Base-by-base conservation (phyloP, 495 filamentous ascomycete species). In the Aspergillus diversus region DNA sequence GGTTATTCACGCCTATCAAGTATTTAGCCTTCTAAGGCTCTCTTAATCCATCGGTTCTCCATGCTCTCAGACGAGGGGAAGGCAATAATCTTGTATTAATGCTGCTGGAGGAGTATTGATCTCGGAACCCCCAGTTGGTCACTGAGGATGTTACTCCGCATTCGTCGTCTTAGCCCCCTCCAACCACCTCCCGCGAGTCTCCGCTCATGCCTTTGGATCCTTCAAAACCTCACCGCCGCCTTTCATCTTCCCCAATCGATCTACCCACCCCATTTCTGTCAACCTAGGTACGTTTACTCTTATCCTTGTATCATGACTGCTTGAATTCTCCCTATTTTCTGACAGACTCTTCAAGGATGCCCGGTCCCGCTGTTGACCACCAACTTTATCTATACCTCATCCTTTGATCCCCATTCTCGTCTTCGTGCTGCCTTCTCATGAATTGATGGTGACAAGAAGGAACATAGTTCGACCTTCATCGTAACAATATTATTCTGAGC, bases 101-200 rank as follows among this genome's bases (percentile, higher is more conserved):
- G 21, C 21, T 27, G 2, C 21, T 27, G 21, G 21, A 27, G 21
- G 21, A 27, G 21, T 27, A 27, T 27, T 27, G 21, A 43, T 43
- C 51, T 49, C 51, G 51, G 42, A 61, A 48, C 17, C n/a, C 52
- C 52, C 32, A 55, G 57, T 62, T 56, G 53, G 54, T 64, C 57
- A 60, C 55, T 32, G 39, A 9, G 15, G 35, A 55, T 54, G 43
- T 63, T 57, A 51, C 63, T 69, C 67, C 64, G 59, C 67, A 69
- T 69, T 52, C 67, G 64, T 66, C 55, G 55, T 56, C 64, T 39
- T 50, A n/a, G 21, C 55, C 59, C 34, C 49, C 31, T 49, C 52
- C 37, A 27, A 13, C 51, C 57, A 32, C 49, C 33, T 32, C 42
- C 46, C 53, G 32, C 57, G 16, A 53, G 16, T 16, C 33, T 53